Conservation (phyloP, 2,329 filamentous ascomycete genomes). For the Endoconidiophora laricicola region DNA sequence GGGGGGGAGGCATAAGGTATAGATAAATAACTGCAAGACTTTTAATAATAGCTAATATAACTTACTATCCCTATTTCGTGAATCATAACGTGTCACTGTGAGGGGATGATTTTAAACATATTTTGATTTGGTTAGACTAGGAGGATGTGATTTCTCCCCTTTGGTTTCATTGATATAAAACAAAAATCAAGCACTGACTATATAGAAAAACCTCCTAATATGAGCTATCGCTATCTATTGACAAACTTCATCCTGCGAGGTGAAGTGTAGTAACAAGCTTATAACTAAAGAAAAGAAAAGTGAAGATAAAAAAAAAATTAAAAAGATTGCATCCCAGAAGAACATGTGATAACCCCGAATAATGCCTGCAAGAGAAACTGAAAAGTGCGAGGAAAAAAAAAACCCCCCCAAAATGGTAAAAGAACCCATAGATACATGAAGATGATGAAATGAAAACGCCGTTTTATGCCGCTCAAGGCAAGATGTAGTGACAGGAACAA, state of each 20-base stretch:
- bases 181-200: too few species aligned
- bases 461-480: background rate
- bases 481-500: background rate
- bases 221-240: conserved; percentile 4
- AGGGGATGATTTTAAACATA: background rate
- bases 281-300: conserved; percentile 8
- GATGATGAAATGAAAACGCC: conserved; percentile 2
- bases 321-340: background rate
- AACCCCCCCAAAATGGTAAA: conserved; percentile 11
- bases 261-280: conserved; percentile 21
- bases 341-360: conserved; percentile 6
- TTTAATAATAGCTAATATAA: too few species aligned
- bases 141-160: background rate
- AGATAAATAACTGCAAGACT: too few species aligned
- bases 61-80: too few species aligned
- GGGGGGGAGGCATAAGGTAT: too few species aligned
- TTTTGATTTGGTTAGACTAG: background rate
- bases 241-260: background rate
- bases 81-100: too few species aligned
- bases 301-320: conserved; percentile 1
- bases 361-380: conserved; percentile 6
- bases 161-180: too few species aligned
- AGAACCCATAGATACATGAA: conserved; percentile 6
- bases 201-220: background rate
- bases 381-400: conserved; percentile 4